A percentile compares a stretch with the other conserved stretches of the same genome.
Conservation (phyloP, 257 asterid species). For the Nicotiana attenuata region DNA sequence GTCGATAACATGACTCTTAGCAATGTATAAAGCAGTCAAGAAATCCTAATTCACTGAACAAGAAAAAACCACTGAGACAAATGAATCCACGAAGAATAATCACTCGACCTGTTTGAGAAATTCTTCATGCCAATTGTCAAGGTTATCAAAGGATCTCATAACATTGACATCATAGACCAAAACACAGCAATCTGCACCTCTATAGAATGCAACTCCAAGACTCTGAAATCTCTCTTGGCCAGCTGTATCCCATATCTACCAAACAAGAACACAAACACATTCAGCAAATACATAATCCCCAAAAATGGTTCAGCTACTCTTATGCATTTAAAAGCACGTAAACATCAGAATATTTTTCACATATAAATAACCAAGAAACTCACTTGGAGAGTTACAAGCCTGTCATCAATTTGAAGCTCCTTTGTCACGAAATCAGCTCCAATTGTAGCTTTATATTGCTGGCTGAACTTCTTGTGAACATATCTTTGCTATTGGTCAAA, state of each 20-base stretch:
- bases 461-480: constrained; percentile 91
- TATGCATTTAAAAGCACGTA: neutral
- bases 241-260: constrained; percentile 96
- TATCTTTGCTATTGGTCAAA: constrained; percentile 54
- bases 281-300: neutral
- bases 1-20: neutral
- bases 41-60: neutral
- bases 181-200: constrained; percentile 99
- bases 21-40: neutral
- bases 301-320: neutral
- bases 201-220: constrained; percentile 91
- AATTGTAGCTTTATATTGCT: constrained; percentile 95
- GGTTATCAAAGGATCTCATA: constrained; percentile 82
- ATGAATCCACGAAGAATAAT: constrained; percentile 1
- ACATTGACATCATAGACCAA: constrained; percentile 89
- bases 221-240: constrained; percentile 99
- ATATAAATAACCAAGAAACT: constrained; percentile 21
- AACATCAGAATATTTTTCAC: neutral
- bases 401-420: constrained; percentile 88
- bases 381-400: constrained; percentile 93
- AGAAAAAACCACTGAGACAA: neutral
- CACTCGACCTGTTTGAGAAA: constrained; percentile 84
- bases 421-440: constrained; percentile 99
- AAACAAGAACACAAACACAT: constrained; percentile 3
- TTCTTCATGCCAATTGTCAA: constrained; percentile 96